A percentile compares a stretch with the other conserved stretches of the same genome.
Evolutionary conservation across 345 rosid species (phyloP).

Genomic region (Rhizophora mangle): DNA sequence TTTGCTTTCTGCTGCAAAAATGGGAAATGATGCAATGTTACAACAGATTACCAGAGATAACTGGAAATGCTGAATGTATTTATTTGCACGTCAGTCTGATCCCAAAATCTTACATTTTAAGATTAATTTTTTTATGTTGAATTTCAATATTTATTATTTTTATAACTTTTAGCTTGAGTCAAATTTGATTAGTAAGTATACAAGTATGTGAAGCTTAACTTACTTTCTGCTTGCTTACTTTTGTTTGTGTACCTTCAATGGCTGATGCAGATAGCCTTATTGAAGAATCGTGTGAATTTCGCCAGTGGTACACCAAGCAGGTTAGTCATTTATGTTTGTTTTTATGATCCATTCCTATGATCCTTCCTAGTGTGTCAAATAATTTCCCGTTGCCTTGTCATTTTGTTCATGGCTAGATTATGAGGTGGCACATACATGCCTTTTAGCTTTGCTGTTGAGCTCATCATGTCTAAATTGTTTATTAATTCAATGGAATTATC

Average conservation of each 20-base stretch:
- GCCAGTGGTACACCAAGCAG: slow-evolving; percentile 93
- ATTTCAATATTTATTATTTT: too few relatives aligned
- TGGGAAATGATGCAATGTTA: slow-evolving; percentile 46
- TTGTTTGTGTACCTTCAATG: not conserved
- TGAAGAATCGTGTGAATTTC: slow-evolving; percentile 73
- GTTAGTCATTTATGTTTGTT: slow-evolving; percentile 29
- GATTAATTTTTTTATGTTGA: too few relatives aligned
- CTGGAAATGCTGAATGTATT: slow-evolving; percentile 40
- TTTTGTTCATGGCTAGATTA: not conserved
- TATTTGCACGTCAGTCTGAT: slow-evolving; percentile 72
- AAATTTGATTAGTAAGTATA: not conserved
- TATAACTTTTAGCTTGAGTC: not conserved
- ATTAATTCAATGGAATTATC: not conserved
- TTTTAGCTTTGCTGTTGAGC: not conserved
- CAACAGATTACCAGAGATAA: slow-evolving; percentile 35
- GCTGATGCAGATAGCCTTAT: slow-evolving; percentile 52
- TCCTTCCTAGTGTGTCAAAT: not conserved
- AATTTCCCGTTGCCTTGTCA: not conserved
- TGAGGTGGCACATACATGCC: not conserved
- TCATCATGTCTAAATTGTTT: not conserved
- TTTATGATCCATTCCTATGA: not conserved
- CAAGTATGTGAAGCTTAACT: not conserved
- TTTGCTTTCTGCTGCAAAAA: not conserved
- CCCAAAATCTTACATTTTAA: slow-evolving; percentile 16
- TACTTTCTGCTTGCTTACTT: not conserved